These are phyloP conservation scores for Xylaria telfairii DNA, from an alignment of 495 filamentous ascomycete species.

Conservation along the genomic window DNA sequence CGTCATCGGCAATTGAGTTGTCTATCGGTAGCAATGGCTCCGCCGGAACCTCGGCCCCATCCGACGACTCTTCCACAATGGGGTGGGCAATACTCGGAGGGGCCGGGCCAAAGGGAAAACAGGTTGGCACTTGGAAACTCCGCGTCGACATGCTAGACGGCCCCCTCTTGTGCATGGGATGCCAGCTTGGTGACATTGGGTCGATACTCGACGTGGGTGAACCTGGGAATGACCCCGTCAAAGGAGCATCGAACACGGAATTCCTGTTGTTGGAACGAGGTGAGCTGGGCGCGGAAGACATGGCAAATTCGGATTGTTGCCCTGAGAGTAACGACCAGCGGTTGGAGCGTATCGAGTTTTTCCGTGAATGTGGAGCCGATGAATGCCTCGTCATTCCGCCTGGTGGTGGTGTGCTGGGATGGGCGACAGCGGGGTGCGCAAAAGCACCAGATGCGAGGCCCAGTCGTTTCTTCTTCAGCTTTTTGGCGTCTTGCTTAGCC, in stretches of 20 bases:
- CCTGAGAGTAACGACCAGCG: slow-evolving; percentile 73
- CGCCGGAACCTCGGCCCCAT: slow-evolving; percentile 28
- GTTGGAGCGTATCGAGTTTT: slow-evolving; percentile 59
- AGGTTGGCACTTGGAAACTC: slow-evolving; percentile 46
- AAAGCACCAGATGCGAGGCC: slow-evolving; percentile 64
- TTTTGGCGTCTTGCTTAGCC: slow-evolving; percentile 66
- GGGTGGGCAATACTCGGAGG: slow-evolving; percentile 29
- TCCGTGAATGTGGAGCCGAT: slow-evolving; percentile 69
- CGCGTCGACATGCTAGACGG: slow-evolving; percentile 60
- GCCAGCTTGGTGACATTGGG: slow-evolving; percentile 63
- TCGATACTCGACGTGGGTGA: slow-evolving; percentile 75
- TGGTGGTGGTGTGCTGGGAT: slow-evolving; percentile 52
- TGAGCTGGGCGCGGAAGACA: slow-evolving; percentile 81
- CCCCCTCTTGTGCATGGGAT: slow-evolving; percentile 56
- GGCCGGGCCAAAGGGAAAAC: slow-evolving; percentile 28
- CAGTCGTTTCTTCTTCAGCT: slow-evolving; percentile 73
- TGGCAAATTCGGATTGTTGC: slow-evolving; percentile 63
- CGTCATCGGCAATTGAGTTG: slow-evolving; percentile 31
- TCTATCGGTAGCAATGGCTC: slow-evolving; percentile 28
- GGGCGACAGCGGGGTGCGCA: slow-evolving; percentile 53
- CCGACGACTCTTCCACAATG: slow-evolving; percentile 37
- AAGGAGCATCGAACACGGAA: slow-evolving; percentile 74
- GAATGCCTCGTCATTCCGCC: slow-evolving; percentile 37
- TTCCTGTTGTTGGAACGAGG: slow-evolving; percentile 75
- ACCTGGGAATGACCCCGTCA: slow-evolving; percentile 67